Conservation (phyloP, 257 asterid species). For the Handroanthus guayacan region DNA sequence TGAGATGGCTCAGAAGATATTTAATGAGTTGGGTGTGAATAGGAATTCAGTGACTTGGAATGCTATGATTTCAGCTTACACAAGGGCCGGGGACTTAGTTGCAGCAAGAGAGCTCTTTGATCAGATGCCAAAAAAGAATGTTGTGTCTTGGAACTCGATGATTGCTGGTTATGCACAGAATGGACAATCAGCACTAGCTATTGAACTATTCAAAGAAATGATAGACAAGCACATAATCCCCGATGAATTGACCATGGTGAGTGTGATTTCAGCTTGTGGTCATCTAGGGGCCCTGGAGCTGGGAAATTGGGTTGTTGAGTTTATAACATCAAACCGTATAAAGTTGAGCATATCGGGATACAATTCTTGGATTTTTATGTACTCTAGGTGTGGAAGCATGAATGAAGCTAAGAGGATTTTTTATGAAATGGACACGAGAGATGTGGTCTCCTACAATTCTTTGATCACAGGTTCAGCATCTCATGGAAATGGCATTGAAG, state of each 20-base stretch:
- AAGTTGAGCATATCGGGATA: constrained; percentile 51
- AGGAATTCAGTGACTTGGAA: constrained; percentile 72
- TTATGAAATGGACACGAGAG: constrained; percentile 58
- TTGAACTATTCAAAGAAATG: constrained; percentile 71
- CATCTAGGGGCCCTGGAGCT: constrained; percentile 76
- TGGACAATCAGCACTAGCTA: constrained; percentile 66
- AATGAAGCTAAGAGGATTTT: constrained; percentile 54
- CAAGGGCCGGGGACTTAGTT: constrained; percentile 60
- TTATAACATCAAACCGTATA: constrained; percentile 45
- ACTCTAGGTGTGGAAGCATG: constrained; percentile 83
- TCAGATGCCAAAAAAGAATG: constrained; percentile 61
- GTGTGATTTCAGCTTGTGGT: constrained; percentile 81
- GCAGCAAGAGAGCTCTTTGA: constrained; percentile 63
- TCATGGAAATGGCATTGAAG: constrained; percentile 63
- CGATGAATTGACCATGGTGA: constrained; percentile 71
- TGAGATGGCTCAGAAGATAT: constrained; percentile 60
- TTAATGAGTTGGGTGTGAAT: constrained; percentile 52
- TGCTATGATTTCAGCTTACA: constrained; percentile 71
- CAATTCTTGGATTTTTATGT: constrained; percentile 75
- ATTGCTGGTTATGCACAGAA: constrained; percentile 79
- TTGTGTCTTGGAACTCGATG: constrained; percentile 78
- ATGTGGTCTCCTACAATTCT: constrained; percentile 70
- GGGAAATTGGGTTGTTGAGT: constrained; percentile 58
- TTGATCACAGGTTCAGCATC: constrained; percentile 77
- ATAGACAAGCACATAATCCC: constrained; percentile 47